Conservation (phyloP, 768 basidiomycete genomes). For the Suillus spraguei region DNA sequence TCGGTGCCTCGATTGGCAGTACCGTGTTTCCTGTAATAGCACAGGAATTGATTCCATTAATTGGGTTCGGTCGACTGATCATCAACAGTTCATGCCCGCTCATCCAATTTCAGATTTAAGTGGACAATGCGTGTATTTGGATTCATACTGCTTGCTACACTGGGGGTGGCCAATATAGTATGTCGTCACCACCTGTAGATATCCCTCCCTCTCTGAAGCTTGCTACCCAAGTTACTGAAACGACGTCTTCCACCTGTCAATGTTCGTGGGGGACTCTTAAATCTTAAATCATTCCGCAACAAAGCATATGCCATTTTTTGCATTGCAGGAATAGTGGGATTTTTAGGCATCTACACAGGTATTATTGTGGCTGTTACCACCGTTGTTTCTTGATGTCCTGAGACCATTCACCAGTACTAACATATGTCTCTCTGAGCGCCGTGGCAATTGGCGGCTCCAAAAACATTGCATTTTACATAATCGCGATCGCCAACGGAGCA, state of each 20-base stretch:
- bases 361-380: conserved; percentile 13
- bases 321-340: conserved; percentile 53
- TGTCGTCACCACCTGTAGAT: conserved; percentile 21
- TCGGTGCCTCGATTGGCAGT: conserved; percentile 72
- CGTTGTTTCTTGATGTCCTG: conserved; percentile 13
- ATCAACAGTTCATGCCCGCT: neutral
- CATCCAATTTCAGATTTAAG: conserved; percentile 52
- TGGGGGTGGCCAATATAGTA: conserved; percentile 59
- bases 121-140: conserved; percentile 79
- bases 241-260: conserved; percentile 58
- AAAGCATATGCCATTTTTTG: conserved; percentile 58
- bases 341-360: conserved; percentile 75
- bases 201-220: neutral
- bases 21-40: conserved; percentile 65
- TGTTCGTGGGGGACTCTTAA: conserved; percentile 58
- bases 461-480: conserved; percentile 61
- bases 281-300: conserved; percentile 50
- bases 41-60: conserved; percentile 51
- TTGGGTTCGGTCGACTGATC: conserved; percentile 48
- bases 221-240: conserved; percentile 28
- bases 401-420: conserved; percentile 48
- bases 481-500: conserved; percentile 68
- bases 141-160: conserved; percentile 55
- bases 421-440: conserved; percentile 66
- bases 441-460: conserved; percentile 46